Conservation (phyloP, 495 filamentous ascomycete species). For the Cairneyella variabilis region DNA sequence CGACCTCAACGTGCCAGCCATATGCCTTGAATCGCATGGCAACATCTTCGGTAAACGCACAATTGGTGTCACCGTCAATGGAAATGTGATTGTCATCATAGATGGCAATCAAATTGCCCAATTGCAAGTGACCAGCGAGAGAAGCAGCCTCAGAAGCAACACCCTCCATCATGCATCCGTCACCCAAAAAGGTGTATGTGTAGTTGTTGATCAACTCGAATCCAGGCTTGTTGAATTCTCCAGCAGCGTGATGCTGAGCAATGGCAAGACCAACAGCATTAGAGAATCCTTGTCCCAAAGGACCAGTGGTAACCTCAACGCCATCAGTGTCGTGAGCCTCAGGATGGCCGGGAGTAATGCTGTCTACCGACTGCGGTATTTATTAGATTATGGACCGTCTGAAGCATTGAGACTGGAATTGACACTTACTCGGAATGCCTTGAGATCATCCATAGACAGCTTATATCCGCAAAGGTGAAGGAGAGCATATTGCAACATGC, state of each 20-base stretch:
- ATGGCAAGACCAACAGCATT: slow-evolving; percentile 97
- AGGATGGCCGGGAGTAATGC: slow-evolving; percentile 94
- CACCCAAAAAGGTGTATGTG: slow-evolving; percentile 94
- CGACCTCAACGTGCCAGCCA: slow-evolving; percentile 89
- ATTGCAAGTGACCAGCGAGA: slow-evolving; percentile 89
- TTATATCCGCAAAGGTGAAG: slow-evolving; percentile 95
- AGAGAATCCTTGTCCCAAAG: slow-evolving; percentile 90
- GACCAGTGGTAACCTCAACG: slow-evolving; percentile 96
- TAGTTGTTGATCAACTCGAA: slow-evolving; percentile 92
- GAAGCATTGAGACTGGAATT: not conserved
- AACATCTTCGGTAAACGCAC: slow-evolving; percentile 97
- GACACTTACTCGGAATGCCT: slow-evolving; percentile 83
- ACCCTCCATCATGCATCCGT: slow-evolving; percentile 99
- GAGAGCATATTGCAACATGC: slow-evolving; percentile 98
- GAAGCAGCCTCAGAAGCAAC: slow-evolving; percentile 91
- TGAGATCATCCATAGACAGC: slow-evolving; percentile 83
- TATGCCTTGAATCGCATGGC: slow-evolving; percentile 93
- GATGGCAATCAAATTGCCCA: slow-evolving; percentile 94
- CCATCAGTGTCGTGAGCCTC: slow-evolving; percentile 95
- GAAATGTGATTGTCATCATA: slow-evolving; percentile 99
- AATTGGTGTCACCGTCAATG: slow-evolving; percentile 88
- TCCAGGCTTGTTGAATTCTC: slow-evolving; percentile 94
- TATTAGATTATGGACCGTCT: not conserved
- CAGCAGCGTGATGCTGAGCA: slow-evolving; percentile 85
- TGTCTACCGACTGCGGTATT: slow-evolving; percentile 52